Evolutionary conservation across 192 early-diverging fungal genomes (phyloP), one percentile per base, ranked within the genome.

Genomic region (Powellomyces hirtus): DNA sequence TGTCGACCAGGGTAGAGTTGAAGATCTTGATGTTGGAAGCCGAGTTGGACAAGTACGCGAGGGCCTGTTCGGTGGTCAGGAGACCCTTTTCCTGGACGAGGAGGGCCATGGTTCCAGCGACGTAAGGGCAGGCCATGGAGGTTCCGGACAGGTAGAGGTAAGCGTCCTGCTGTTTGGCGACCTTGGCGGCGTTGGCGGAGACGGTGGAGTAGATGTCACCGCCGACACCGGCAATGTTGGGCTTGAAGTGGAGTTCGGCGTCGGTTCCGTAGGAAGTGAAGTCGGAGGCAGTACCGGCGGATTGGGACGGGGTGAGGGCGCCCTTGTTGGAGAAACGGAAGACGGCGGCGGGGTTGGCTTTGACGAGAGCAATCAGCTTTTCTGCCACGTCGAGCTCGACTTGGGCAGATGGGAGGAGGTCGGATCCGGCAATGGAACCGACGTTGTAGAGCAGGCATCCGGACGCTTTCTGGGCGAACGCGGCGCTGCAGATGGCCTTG

Each of bases 111-210:
- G 85, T 66, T 7, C 91, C 93, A 20, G 89, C 82, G 20, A 89
- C 72, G 65, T 90, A 89, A 0, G 93, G 91, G 27, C 83, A 78
- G 4, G 93, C 82, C 93, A 95, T 94, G 29, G 89, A 91, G 10
- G 93, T 94, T 20, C 92, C 93, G 59, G 60, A 64, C 38, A 62
- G 16, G 38, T 52, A 24, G 55, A 55, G 49, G 68, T 79, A 79
- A 10, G 40, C 35, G 50, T 38, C 45, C 10, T 11, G 24, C 33
- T 37, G 14, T 0, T 44, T 37, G 2, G 40, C 38, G 1, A 13
- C 65, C 34, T 6, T 34, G 34, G 49, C 35, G n/a, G 62, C 66
- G 29, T 71, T 37, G 16, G 31, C 2, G 40, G 72, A 67, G 34
- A 77, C 59, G 34, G 79, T 77, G 26, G 53, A 62, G 63, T 62